Base-by-base conservation (phyloP, 257 asterid species). In the Anisodus tanguticus region DNA sequence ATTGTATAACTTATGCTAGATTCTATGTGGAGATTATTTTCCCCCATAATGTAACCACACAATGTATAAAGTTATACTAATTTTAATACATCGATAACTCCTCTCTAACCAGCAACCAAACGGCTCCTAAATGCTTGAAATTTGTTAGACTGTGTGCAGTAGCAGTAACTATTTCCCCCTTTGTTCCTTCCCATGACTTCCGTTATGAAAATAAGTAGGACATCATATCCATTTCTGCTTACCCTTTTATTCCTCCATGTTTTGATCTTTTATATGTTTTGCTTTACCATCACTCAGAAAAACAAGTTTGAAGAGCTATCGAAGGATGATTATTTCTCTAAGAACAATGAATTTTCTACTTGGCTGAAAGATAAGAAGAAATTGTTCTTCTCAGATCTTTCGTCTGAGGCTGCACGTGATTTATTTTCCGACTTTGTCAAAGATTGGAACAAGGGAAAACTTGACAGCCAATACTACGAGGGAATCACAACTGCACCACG, bases 331-430 rank as follows among this genome's bases (percentile, higher is more conserved):
- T 96, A 96, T 90, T 96, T 96, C 91, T 90, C 95, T 70, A 96
- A 92, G 94, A 96, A 91, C 88, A 93, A 92, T 49, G 99, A 96
- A 83, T 96, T 96, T 83, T 89, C 99, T 3, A 88, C 87, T 79
- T 96, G 99, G 99, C 95, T 96, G 19, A 96, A 93, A 83, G 93
- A 93, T 74, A 97, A 93, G 93, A 94, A 83, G 78, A 85, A 86
- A 0, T 31, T 84, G 67, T 96, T 90, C 85, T 94, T 96, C 90
- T 87, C 93, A 9, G 98, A 94, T 87, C 95, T 96, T 72, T 94
- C 98, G 0, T 92, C 98, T 2, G 97, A 90, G 83, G 64, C 91
- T 57, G 93, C 99, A 57, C 90, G 93, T 57, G 84, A 87, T 19
- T 88, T 94, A 58, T 94, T 93, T 72, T 83, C 91, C 8, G 88